Evolutionary conservation across 352 stramenopile genomes (phyloP).

Genomic region (Phytophthora quininea): DNA sequence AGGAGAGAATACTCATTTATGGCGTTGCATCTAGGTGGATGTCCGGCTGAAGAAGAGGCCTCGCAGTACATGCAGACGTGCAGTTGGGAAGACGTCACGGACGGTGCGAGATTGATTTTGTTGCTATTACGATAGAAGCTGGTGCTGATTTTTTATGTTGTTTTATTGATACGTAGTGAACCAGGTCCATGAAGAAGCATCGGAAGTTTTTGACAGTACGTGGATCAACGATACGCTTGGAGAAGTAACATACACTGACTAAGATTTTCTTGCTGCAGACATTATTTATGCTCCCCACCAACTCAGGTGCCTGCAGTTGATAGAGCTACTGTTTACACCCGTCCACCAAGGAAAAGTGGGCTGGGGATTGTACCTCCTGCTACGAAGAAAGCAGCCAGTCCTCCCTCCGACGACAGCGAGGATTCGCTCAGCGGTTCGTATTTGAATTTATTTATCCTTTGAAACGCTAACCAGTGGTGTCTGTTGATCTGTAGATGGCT

Average conservation of each 20-base stretch:
- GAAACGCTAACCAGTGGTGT: not conserved
- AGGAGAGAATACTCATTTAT: slow-evolving; percentile 9
- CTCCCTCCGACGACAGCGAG: slow-evolving; percentile 39
- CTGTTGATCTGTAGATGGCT: slow-evolving; percentile 29
- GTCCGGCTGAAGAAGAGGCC: slow-evolving; percentile 19
- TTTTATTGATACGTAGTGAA: slow-evolving; percentile 29
- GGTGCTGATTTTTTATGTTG: no score
- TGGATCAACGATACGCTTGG: not conserved
- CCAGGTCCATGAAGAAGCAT: slow-evolving; percentile 61
- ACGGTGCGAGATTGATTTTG: slow-evolving; percentile 36
- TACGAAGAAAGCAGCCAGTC: slow-evolving; percentile 1
- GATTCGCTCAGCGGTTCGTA: slow-evolving; percentile 50
- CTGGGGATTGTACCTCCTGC: slow-evolving; percentile 9
- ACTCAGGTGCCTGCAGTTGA: slow-evolving; percentile 8
- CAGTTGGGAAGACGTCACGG: slow-evolving; percentile 40
- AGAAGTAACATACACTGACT: slow-evolving; percentile 13
- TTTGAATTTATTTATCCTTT: not conserved
- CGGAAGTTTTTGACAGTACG: slow-evolving; percentile 76
- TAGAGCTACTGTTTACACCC: slow-evolving; percentile 4
- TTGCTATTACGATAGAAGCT: not conserved
- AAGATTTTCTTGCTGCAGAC: slow-evolving; percentile 29
- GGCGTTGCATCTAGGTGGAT: slow-evolving; percentile 12
- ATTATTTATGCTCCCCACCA: slow-evolving; percentile 60
- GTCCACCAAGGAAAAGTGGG: slow-evolving; percentile 7
- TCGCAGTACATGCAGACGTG: slow-evolving; percentile 39